Evolutionary conservation across 2,329 filamentous ascomycete species (phyloP).

Genomic region (Westerdykella sp.): DNA sequence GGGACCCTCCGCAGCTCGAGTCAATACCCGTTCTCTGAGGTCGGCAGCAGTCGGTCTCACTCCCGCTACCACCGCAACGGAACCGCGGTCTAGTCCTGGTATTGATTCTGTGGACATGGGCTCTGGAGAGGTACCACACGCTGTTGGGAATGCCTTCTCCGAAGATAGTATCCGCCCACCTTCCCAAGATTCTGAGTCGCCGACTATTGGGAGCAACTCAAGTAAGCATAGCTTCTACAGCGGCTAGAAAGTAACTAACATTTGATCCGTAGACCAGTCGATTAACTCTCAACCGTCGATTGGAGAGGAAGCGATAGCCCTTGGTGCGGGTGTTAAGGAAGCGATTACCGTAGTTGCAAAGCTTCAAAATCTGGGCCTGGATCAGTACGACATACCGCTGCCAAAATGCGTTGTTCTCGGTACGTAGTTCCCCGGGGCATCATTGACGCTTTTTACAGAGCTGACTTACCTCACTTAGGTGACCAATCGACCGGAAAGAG

Average conservation of each 20-base stretch:
- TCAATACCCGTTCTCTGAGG: too few relatives aligned
- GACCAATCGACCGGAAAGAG: constrained; percentile 84
- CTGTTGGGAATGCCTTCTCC: too few relatives aligned
- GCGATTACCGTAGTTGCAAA: constrained; percentile 58
- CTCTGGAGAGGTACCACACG: too few relatives aligned
- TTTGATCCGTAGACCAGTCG: background rate
- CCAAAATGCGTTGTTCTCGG: constrained; percentile 79
- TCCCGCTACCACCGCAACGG: too few relatives aligned
- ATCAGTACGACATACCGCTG: constrained; percentile 58
- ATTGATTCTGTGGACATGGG: too few relatives aligned
- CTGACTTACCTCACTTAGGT: constrained; percentile 6
- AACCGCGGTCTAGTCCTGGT: too few relatives aligned
- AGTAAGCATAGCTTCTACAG: too few relatives aligned
- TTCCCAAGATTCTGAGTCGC: too few relatives aligned
- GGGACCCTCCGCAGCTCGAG: too few relatives aligned
- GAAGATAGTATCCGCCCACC: too few relatives aligned
- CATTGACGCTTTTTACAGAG: background rate
- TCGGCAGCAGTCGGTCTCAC: too few relatives aligned
- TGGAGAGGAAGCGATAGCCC: constrained; percentile 21
- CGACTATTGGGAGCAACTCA: too few relatives aligned
- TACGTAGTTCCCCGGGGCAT: constrained; percentile 3
- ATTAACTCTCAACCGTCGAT: background rate
- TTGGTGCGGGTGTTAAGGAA: constrained; percentile 58
- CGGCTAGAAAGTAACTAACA: background rate
- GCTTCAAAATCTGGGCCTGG: constrained; percentile 66